Percentiles rank a stretch among this genome's conserved stretches.
Evolutionary conservation across 2,329 filamentous ascomycete species (phyloP).

Genomic region (Xylariales sp.): DNA sequence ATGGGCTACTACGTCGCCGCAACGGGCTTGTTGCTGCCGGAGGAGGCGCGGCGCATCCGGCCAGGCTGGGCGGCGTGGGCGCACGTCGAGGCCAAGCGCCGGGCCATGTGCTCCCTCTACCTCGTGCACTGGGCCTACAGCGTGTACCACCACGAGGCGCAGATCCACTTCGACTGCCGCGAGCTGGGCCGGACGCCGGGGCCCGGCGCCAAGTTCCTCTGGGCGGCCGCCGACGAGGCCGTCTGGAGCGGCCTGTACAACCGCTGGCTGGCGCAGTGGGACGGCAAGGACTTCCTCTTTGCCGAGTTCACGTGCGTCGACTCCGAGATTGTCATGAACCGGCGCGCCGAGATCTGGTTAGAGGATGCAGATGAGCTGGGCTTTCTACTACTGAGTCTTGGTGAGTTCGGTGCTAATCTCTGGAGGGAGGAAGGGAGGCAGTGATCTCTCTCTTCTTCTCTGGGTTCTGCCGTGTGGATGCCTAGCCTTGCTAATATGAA

Average conservation of each 20-base stretch:
- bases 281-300: slow-evolving; percentile 21
- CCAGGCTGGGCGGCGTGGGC: slow-evolving; percentile 32
- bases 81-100: slow-evolving; percentile 53
- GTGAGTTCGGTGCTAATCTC: too few relatives aligned
- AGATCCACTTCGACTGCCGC: slow-evolving; percentile 27
- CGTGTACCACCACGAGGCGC: slow-evolving; percentile 26
- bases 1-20: slow-evolving; percentile 24
- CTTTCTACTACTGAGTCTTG: slow-evolving; percentile 30
- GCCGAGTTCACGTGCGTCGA: slow-evolving; percentile 25
- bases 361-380: slow-evolving; percentile 38
- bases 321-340: slow-evolving; percentile 23
- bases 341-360: slow-evolving; percentile 31
- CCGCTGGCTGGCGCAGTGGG: slow-evolving; percentile 29
- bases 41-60: slow-evolving; percentile 23
- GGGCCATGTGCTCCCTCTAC: slow-evolving; percentile 28
- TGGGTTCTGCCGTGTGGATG: too few relatives aligned
- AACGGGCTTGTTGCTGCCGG: slow-evolving; percentile 28
- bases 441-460: too few relatives aligned
- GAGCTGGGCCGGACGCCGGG: slow-evolving; percentile 33
- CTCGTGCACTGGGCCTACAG: slow-evolving; percentile 33
- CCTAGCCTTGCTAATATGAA: too few relatives aligned
- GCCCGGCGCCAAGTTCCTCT: slow-evolving; percentile 31
- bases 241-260: slow-evolving; percentile 28
- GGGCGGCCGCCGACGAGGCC: slow-evolving; percentile 25
- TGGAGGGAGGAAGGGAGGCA: too few relatives aligned